Percentiles rank a stretch among this genome's conserved stretches.
Evolutionary conservation across 108 stramenopile species (phyloP).

Genomic region (Nannochloropsis salina): DNA sequence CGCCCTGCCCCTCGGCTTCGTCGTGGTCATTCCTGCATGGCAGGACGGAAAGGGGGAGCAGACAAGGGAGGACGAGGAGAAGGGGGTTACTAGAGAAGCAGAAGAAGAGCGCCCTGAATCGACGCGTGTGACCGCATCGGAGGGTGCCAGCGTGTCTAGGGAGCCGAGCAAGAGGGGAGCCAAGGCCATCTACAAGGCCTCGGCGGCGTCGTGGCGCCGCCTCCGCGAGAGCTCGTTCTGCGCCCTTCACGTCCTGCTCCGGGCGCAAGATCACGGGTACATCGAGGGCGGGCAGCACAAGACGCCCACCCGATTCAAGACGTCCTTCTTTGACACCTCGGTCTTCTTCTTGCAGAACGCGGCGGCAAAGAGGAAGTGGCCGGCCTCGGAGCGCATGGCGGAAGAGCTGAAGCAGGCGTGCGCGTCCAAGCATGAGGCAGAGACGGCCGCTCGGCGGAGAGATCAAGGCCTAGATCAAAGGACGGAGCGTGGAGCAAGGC

Average conservation of each 20-base stretch:
- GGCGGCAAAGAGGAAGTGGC: conserved; percentile 44
- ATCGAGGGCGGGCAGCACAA: conserved; percentile 72
- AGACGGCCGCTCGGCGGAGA: background rate
- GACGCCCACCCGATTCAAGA: conserved; percentile 52
- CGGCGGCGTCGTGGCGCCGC: conserved; percentile 57
- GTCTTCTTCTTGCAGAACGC: conserved; percentile 70
- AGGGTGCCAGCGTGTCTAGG: background rate
- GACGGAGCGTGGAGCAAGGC: background rate
- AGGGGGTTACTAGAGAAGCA: background rate
- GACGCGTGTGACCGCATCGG: background rate
- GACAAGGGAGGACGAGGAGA: background rate
- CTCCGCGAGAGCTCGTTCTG: conserved; percentile 56
- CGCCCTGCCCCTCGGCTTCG: conserved; percentile 61
- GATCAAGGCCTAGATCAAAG: background rate
- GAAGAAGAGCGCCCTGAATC: background rate
- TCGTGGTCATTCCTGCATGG: conserved; percentile 83
- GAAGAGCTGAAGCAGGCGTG: conserved; percentile 1
- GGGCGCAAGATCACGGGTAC: conserved; percentile 65
- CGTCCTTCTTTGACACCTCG: conserved; percentile 73
- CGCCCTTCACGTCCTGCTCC: conserved; percentile 59
- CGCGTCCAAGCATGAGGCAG: background rate
- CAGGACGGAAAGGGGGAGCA: conserved; percentile 50
- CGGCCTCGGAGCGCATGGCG: background rate
- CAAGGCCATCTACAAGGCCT: conserved; percentile 26
- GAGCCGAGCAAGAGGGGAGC: background rate